These are phyloP conservation scores for Neofusicoccum sp. DNA, from an alignment of 2,329 filamentous ascomycete species.

Conservation along the genomic window DNA sequence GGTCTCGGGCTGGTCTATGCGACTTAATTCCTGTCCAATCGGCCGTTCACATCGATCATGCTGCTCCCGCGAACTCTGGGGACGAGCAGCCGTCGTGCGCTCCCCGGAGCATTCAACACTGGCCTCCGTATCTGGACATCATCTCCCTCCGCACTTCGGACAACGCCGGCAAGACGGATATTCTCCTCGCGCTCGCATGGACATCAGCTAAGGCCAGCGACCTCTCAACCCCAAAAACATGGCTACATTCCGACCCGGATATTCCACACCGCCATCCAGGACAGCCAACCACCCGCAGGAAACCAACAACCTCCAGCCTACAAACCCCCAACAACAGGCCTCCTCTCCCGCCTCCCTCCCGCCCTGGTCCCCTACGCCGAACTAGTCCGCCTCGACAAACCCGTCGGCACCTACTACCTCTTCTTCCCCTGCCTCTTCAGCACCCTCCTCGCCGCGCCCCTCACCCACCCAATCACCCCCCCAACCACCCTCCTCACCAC, in stretches of 20 bases:
- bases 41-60: background rate
- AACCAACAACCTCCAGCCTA: constrained; percentile 45
- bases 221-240: background rate
- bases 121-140: background rate
- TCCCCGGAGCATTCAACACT: background rate
- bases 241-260: background rate
- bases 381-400: constrained; percentile 77
- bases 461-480: constrained; percentile 60
- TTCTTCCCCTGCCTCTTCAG: constrained; percentile 85
- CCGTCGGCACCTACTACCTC: constrained; percentile 78
- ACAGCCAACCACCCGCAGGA: background rate
- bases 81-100: background rate
- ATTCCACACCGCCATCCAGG: constrained; percentile 4
- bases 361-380: constrained; percentile 79
- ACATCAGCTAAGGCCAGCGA: background rate
- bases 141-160: background rate
- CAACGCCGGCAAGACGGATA: background rate
- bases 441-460: constrained; percentile 73
- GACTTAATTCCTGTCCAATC: background rate
- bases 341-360: constrained; percentile 67
- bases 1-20: no score
- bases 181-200: background rate
- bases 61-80: background rate
- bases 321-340: constrained; percentile 65
- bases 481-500: constrained; percentile 64